Evolutionary conservation across 768 basidiomycete species (phyloP).

Genomic region (Amanita exitialis): DNA sequence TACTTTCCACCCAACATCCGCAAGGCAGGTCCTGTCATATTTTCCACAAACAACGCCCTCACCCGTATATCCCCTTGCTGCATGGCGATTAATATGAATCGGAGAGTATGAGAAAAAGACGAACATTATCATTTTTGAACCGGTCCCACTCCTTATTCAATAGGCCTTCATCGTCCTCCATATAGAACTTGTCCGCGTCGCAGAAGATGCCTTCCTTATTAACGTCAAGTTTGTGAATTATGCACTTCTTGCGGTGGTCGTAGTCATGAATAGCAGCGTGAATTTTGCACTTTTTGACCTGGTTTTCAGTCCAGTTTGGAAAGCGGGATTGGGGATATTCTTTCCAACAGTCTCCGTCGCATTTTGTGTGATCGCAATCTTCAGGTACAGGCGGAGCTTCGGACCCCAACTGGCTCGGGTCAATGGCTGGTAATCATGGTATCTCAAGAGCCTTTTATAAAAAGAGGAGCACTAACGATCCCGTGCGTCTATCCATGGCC

Average conservation of each 20-base stretch:
- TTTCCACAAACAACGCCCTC: constrained; percentile 43
- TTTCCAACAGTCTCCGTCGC: constrained; percentile 26
- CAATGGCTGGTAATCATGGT: constrained; percentile 12
- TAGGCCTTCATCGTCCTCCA: constrained; percentile 6
- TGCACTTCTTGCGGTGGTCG: constrained; percentile 15
- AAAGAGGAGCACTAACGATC: constrained; percentile 17
- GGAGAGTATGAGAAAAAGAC: constrained; percentile 8
- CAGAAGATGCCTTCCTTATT: constrained; percentile 25
- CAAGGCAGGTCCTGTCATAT: constrained; percentile 39
- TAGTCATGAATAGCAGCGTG: constrained; percentile 23
- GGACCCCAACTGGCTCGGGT: constrained; percentile 22
- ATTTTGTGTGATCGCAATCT: constrained; percentile 26
- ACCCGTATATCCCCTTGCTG: constrained; percentile 28
- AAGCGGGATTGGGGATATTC: constrained; percentile 37
- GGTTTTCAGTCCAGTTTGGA: constrained; percentile 45
- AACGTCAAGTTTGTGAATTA: constrained; percentile 32
- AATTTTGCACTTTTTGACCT: constrained; percentile 32
- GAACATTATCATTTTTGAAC: constrained; percentile 22
- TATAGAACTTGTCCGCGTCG: constrained; percentile 11
- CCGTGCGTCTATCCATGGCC: constrained; percentile 34
- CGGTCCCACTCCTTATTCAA: constrained; percentile 26
- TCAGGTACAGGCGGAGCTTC: constrained; percentile 25
- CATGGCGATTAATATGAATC: not conserved
- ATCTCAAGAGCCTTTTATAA: no score
- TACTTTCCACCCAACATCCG: constrained; percentile 54